phyloP scores from a whole-genome alignment of 768 basidiomycete species.

The Psilocybe tampanensis region DNA sequence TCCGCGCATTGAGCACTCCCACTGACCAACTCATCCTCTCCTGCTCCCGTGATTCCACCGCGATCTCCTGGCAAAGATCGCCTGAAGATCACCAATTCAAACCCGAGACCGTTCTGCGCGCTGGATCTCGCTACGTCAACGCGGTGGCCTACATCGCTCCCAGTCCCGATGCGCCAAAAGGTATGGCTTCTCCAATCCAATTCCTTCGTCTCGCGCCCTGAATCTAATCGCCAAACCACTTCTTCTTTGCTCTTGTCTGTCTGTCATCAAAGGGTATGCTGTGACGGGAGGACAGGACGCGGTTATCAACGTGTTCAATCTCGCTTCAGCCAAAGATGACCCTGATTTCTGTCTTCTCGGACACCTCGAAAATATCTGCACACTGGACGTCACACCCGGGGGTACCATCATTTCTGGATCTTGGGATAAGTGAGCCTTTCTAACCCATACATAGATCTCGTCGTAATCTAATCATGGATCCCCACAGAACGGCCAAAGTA shows the following conservation, averaged over 20 bases:
- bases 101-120: constrained; percentile 54
- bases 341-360: constrained; percentile 85
- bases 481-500: constrained; percentile 84
- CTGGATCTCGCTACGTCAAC: constrained; percentile 79
- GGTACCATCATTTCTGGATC: constrained; percentile 91
- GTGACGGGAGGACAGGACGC: constrained; percentile 91
- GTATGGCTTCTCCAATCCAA: constrained; percentile 35
- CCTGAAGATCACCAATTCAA: constrained; percentile 51
- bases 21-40: constrained; percentile 81
- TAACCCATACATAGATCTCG: background rate
- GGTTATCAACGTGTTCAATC: constrained; percentile 81
- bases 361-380: constrained; percentile 89
- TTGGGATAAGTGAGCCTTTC: constrained; percentile 84
- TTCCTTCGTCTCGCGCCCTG: constrained; percentile 6
- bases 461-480: background rate
- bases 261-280: constrained; percentile 67
- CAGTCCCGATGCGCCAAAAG: constrained; percentile 68
- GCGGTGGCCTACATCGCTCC: constrained; percentile 79
- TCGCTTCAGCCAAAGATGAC: constrained; percentile 59
- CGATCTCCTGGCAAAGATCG: constrained; percentile 79
- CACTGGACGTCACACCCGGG: constrained; percentile 67
- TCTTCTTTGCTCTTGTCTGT: background rate
- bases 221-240: constrained; percentile 15
- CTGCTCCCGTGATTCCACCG: constrained; percentile 89
- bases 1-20: constrained; percentile 80